A percentile compares a stretch with the other conserved stretches of the same genome.
phyloP scores from a whole-genome alignment of 345 rosid species.

The Pelargonium nanum region DNA sequence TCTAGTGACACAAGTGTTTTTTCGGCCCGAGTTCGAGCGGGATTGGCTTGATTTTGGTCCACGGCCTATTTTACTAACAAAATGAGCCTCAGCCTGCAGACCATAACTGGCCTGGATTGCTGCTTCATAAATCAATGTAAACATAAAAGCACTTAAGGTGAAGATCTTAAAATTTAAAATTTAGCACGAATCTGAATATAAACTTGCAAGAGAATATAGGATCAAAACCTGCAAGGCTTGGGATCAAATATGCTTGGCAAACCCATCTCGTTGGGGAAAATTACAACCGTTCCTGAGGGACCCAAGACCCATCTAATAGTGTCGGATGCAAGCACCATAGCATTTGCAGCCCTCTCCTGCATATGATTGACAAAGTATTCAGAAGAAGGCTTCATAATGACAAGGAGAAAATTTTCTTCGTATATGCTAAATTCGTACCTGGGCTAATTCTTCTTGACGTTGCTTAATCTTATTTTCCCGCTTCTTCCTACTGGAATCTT shows the following conservation, averaged over 20 bases:
- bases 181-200: background rate
- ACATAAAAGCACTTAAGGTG: background rate
- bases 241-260: slow-evolving; percentile 38
- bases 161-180: background rate
- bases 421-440: slow-evolving; percentile 17
- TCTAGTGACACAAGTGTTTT: too few species aligned
- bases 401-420: background rate
- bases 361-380: slow-evolving; percentile 6
- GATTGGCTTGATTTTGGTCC: too few species aligned
- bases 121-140: background rate
- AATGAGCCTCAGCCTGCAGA: background rate
- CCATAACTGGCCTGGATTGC: too few species aligned
- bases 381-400: background rate
- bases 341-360: slow-evolving; percentile 46
- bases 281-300: slow-evolving; percentile 39
- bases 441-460: slow-evolving; percentile 45
- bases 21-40: too few species aligned
- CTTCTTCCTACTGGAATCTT: slow-evolving; percentile 48
- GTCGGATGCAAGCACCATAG: slow-evolving; percentile 26
- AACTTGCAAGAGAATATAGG: background rate
- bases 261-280: slow-evolving; percentile 39
- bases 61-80: background rate
- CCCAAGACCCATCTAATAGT: slow-evolving; percentile 40
- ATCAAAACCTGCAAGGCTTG: slow-evolving; percentile 19
- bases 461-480: slow-evolving; percentile 43